A percentile compares a stretch with the other conserved stretches of the same genome.
Evolutionary conservation across 75 land plant species (phyloP).

Genomic region (Selaginella moellendorffii): DNA sequence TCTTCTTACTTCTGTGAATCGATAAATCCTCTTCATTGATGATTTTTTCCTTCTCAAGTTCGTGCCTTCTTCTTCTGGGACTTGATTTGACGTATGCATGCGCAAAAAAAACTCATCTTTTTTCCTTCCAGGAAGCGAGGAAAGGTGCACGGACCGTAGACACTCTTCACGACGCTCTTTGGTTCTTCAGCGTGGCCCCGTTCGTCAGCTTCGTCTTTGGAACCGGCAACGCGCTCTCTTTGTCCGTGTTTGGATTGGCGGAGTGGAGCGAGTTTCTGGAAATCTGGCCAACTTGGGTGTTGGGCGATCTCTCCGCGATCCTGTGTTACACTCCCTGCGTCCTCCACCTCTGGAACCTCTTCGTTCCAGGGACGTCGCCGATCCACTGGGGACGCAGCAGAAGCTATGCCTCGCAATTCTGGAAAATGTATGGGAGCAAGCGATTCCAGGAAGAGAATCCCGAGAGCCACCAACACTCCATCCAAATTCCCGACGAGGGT

Average conservation of each 20-base stretch:
- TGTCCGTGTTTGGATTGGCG: slow-evolving; percentile 21
- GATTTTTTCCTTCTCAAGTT: too few relatives aligned
- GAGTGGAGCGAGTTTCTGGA: slow-evolving; percentile 21
- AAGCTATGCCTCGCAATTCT: background rate
- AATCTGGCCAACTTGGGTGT: slow-evolving; percentile 38
- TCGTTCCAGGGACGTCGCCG: slow-evolving; percentile 15
- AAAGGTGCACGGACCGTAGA: slow-evolving; percentile 28
- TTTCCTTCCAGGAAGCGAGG: slow-evolving; percentile 25
- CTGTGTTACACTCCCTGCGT: slow-evolving; percentile 33
- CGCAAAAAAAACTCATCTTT: too few relatives aligned
- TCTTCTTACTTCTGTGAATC: too few relatives aligned
- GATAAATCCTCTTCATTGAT: too few relatives aligned
- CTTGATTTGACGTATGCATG: too few relatives aligned
- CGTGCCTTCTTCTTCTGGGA: too few relatives aligned
- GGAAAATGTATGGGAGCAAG: background rate
- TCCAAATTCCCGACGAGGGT: too few relatives aligned
- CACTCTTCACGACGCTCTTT: slow-evolving; percentile 35
- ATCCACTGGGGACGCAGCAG: slow-evolving; percentile 8
- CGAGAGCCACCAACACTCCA: too few relatives aligned
- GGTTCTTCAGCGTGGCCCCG: slow-evolving; percentile 36
- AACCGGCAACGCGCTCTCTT: slow-evolving; percentile 29
- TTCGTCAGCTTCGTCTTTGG: slow-evolving; percentile 22
- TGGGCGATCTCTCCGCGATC: slow-evolving; percentile 34
- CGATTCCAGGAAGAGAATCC: too few relatives aligned
- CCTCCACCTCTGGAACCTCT: slow-evolving; percentile 32